Evolutionary conservation across 2,329 filamentous ascomycete genomes (phyloP).

Genomic region (Alternaria sp.): DNA sequence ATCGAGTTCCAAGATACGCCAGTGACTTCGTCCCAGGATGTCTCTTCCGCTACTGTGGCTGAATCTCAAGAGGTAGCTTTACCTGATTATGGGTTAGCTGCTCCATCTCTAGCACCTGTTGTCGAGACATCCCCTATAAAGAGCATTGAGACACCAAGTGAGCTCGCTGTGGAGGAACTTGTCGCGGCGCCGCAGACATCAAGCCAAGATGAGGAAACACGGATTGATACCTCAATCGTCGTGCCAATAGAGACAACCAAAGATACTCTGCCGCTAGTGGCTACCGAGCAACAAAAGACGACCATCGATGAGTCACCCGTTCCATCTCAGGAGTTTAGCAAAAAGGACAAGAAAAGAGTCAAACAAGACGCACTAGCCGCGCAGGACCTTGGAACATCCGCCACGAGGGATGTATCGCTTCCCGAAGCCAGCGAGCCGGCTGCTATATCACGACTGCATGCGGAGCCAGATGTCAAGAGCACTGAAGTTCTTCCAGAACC

Average conservation of each 20-base stretch:
- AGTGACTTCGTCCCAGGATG: not conserved
- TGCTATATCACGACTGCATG: not conserved
- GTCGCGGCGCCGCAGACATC: conserved; percentile 18
- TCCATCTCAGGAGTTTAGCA: conserved; percentile 43
- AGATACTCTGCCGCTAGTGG: not conserved
- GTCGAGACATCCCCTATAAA: not conserved
- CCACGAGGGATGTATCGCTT: not conserved
- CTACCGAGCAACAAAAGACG: not conserved
- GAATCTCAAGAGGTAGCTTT: not conserved
- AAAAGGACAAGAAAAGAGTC: conserved; percentile 56
- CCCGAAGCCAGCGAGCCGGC: not conserved
- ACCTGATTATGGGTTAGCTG: not conserved
- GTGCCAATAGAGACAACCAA: conserved; percentile 6
- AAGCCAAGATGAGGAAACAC: conserved; percentile 43
- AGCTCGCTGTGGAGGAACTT: not conserved
- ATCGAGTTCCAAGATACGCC: conserved; percentile 3
- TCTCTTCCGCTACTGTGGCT: not conserved
- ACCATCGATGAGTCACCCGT: conserved; percentile 3
- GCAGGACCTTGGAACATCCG: not conserved
- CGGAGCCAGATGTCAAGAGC: not conserved
- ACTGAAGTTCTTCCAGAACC: not conserved
- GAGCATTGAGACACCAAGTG: not conserved
- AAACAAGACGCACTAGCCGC: conserved; percentile 13
- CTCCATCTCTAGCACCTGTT: not conserved
- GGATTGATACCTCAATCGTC: conserved; percentile 29